These are phyloP conservation scores for Myxozyma lipomycoides DNA, from an alignment of 805 yeast genomes.

Conservation along the genomic window DNA sequence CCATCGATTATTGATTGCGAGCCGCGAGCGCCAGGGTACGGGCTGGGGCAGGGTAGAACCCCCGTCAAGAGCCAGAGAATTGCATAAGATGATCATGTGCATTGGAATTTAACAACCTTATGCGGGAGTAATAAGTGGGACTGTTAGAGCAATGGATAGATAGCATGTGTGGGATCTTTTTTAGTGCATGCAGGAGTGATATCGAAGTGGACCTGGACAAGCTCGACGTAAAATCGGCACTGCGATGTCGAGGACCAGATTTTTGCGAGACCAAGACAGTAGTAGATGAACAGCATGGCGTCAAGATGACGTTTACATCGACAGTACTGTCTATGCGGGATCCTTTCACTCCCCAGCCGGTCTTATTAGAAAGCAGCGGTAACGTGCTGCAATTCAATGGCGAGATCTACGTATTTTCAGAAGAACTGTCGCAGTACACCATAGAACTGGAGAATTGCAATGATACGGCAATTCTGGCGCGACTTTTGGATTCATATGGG, in stretches of 20 bases:
- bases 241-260: constrained; percentile 35
- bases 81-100: too few relatives aligned
- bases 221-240: constrained; percentile 4
- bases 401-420: constrained; percentile 61
- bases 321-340: constrained; percentile 75
- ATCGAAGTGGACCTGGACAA: background rate
- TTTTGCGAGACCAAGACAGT: constrained; percentile 6
- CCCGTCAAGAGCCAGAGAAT: too few relatives aligned
- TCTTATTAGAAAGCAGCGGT: constrained; percentile 34
- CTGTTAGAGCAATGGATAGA: background rate
- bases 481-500: constrained; percentile 39
- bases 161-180: constrained; percentile 37
- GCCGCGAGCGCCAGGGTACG: too few relatives aligned
- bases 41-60: too few relatives aligned
- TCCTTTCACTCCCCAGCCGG: constrained; percentile 78
- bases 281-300: background rate
- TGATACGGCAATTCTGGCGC: constrained; percentile 58
- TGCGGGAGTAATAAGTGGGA: too few relatives aligned
- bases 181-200: constrained; percentile 13
- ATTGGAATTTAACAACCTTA: too few relatives aligned
- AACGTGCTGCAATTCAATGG: constrained; percentile 79
- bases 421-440: constrained; percentile 41
- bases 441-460: constrained; percentile 37
- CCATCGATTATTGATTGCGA: too few relatives aligned
- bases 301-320: constrained; percentile 42